Conservation (phyloP, 2,329 filamentous ascomycete genomes). For the Fusarium sarcochroum region DNA sequence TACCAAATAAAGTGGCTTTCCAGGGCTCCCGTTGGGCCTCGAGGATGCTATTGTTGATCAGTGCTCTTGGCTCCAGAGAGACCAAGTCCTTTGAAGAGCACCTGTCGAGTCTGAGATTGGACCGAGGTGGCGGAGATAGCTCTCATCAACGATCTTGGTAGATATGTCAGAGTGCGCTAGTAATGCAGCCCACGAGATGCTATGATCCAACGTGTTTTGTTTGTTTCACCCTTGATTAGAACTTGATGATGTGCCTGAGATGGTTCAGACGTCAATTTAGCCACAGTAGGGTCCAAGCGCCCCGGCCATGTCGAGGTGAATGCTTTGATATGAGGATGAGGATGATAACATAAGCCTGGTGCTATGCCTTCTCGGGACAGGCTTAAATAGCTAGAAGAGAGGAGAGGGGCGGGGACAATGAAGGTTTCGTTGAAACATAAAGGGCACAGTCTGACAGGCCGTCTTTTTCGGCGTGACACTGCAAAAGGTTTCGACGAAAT, state of each 20-base stretch:
- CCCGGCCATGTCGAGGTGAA: background rate
- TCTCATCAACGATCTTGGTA: background rate
- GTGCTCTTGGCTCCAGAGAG: background rate
- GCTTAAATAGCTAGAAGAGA: background rate
- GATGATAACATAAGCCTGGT: background rate
- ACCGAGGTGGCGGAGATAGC: background rate
- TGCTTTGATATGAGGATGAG: background rate
- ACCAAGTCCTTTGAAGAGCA: background rate
- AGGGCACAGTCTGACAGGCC: no score
- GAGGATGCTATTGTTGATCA: conserved; percentile 28
- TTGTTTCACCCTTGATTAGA: conserved; percentile 33
- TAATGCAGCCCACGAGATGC: background rate
- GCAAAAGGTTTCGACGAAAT: no score
- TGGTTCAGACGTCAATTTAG: conserved; percentile 9
- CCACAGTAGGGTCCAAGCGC: conserved; percentile 11
- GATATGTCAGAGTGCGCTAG: background rate
- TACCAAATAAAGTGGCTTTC: conserved; percentile 24
- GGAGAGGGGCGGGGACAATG: background rate
- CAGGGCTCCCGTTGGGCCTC: conserved; percentile 19
- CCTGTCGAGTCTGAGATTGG: no score
- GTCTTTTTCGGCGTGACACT: no score
- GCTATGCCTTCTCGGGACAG: no score
- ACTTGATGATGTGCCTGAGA: conserved; percentile 23
- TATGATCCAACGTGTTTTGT: conserved; percentile 22
- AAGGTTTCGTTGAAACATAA: no score